Evolutionary conservation across 768 basidiomycete genomes (phyloP).

Genomic region (Tricholoma saponaceum): DNA sequence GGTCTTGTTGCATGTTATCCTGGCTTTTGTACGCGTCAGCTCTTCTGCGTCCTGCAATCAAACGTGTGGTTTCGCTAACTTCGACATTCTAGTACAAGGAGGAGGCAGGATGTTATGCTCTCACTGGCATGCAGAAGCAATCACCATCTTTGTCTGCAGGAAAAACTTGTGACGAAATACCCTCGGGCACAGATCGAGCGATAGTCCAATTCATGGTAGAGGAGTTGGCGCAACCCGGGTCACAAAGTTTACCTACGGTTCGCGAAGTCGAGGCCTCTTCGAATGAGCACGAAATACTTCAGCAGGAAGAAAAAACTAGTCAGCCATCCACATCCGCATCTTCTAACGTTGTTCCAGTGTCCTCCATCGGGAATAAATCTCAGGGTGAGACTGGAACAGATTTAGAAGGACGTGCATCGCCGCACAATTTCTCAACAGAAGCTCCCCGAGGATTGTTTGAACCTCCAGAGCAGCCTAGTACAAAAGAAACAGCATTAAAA

Average conservation of each 20-base stretch:
- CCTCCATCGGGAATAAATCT: neutral
- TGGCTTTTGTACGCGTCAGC: constrained; percentile 5
- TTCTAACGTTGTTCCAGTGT: neutral
- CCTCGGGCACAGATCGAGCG: neutral
- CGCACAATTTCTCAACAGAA: neutral
- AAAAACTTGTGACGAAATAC: neutral
- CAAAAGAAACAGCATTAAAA: neutral
- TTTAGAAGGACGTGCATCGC: neutral
- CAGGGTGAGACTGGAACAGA: neutral
- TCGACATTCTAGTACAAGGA: constrained; percentile 1
- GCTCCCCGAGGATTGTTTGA: neutral
- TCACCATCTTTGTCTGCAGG: too few relatives aligned
- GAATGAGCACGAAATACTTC: neutral
- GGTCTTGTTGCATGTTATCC: constrained; percentile 5
- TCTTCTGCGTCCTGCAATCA: neutral
- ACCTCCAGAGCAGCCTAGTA: neutral
- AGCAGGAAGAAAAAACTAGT: neutral
- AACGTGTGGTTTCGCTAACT: neutral
- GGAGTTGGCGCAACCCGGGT: neutral
- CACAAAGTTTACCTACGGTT: neutral
- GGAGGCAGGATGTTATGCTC: neutral
- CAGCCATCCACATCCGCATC: neutral
- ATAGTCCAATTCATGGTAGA: neutral
- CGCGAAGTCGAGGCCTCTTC: neutral
- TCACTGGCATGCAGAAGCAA: neutral